These are phyloP conservation scores for Tricholoma flavovirens DNA, from an alignment of 768 basidiomycete species.

Conservation along the genomic window DNA sequence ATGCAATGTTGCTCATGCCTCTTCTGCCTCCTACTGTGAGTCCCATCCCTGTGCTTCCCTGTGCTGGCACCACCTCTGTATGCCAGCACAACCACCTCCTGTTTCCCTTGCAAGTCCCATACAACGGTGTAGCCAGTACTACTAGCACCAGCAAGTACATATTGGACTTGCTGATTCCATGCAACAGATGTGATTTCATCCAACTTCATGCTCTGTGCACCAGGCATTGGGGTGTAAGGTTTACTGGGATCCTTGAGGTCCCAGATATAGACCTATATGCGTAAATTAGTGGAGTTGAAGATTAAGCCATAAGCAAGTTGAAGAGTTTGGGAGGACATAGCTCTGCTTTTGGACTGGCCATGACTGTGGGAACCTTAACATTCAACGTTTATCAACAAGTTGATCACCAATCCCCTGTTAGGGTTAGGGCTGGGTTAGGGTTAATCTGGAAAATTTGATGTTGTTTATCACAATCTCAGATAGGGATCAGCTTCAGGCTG, in stretches of 20 bases:
- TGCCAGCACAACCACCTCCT: slow-evolving; percentile 87
- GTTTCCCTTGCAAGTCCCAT: slow-evolving; percentile 92
- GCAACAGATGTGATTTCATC: slow-evolving; percentile 92
- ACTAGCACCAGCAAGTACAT: slow-evolving; percentile 90
- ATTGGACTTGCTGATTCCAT: slow-evolving; percentile 94
- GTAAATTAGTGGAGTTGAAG: neutral
- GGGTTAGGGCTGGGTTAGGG: too few species aligned
- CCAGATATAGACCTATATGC: slow-evolving; percentile 85
- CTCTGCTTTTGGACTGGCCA: too few species aligned
- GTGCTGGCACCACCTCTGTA: slow-evolving; percentile 83
- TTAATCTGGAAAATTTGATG: too few species aligned
- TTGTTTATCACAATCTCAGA: too few species aligned
- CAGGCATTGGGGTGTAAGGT: slow-evolving; percentile 78
- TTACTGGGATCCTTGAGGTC: slow-evolving; percentile 89
- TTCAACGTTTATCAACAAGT: too few species aligned
- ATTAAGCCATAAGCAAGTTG: neutral
- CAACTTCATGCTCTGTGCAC: slow-evolving; percentile 74
- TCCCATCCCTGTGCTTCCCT: slow-evolving; percentile 48
- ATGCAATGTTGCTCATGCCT: slow-evolving; percentile 96
- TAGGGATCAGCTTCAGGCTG: too few species aligned
- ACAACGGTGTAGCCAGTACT: slow-evolving; percentile 95
- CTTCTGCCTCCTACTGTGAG: slow-evolving; percentile 77
- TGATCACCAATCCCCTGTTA: too few species aligned
- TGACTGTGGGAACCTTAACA: too few species aligned
- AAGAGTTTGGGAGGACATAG: too few species aligned